Evolutionary conservation across 257 asterid genomes (phyloP), one percentile per base, ranked within the genome.

Genomic region (Orobanche coerulescens): DNA sequence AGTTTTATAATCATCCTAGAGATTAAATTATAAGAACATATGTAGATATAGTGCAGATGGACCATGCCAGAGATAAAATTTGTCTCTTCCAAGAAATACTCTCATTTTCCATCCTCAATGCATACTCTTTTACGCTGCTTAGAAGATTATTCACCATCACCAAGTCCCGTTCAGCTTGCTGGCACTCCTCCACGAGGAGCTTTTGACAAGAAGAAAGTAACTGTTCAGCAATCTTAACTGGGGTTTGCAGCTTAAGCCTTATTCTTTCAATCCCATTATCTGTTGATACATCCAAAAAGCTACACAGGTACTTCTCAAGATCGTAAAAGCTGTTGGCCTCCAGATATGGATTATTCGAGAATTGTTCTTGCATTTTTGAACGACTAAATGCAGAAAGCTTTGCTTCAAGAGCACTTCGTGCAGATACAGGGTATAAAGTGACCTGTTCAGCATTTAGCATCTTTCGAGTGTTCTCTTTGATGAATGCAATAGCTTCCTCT

Each of bases 221-320:
- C 70, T 70, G 82, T 67, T 89, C 92, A 6, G 95, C 90, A 69
- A 93, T 89, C 75, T 73, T 70, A 64, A 86, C 85, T 15, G 99
- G 99, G 13, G 99, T 89, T 79, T 82, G 92, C 50, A 89, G 87
- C 80, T 89, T 93, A 62, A 93, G 92, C 83, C 78, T 83, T 77
- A 93, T 83, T 73, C 99, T 82, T 74, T 90, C 94, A 33, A 80
- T 69, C 69, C 97, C 99, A 43, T 80, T 85, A 72, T 75, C 76
- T 25, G 97, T 82, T 59, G 99, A 81, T 6, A 81, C 69, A 76
- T 93, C 99, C 81, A 93, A 70, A 73, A 84, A 87, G 82, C 95
- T 84, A 62, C 76, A 72, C 76, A 93, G 76, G 79, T 86, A 89
- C 68, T 81, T 78, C 65, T 93, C 99, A 64, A 89, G 88, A 69